phyloP scores from a whole-genome alignment of 2,329 filamentous ascomycete genomes.

The Cryphonectria naterciae region DNA sequence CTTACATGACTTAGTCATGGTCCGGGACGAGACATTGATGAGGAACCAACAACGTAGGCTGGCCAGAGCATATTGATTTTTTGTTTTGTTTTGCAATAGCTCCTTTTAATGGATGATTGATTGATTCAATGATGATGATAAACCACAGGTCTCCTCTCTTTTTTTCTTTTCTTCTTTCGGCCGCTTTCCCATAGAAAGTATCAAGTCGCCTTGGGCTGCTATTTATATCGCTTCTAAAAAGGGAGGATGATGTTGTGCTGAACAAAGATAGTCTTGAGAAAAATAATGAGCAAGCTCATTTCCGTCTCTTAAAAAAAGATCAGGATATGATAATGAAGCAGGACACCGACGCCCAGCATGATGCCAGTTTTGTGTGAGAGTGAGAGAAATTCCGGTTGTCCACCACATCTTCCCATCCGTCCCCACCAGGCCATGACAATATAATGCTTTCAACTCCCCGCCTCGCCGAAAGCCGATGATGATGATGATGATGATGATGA shows the following conservation, averaged over 20 bases:
- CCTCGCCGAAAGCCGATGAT: conserved; percentile 1
- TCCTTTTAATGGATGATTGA: background rate
- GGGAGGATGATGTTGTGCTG: conserved; percentile 3
- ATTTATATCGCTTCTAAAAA: conserved; percentile 10
- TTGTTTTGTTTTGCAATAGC: background rate
- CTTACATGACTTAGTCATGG: background rate
- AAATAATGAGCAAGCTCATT: background rate
- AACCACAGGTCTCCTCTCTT: background rate
- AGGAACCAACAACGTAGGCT: background rate
- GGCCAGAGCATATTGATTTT: background rate
- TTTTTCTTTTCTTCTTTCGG: background rate
- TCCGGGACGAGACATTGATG: background rate
- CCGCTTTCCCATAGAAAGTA: background rate
- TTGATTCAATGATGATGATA: background rate
- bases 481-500: background rate
- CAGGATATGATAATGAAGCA: conserved; percentile 8
- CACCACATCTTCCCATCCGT: conserved; percentile 1
- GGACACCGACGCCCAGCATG: conserved; percentile 8
- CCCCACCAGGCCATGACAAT: background rate
- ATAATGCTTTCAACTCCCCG: background rate
- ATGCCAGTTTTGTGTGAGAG: background rate
- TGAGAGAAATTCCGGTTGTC: conserved; percentile 3
- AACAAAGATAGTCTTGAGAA: background rate
- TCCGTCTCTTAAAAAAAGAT: background rate
- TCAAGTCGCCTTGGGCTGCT: conserved; percentile 15